phyloP scores from a whole-genome alignment of 2,329 filamentous ascomycete genomes.

The Thelonectria blattea region DNA sequence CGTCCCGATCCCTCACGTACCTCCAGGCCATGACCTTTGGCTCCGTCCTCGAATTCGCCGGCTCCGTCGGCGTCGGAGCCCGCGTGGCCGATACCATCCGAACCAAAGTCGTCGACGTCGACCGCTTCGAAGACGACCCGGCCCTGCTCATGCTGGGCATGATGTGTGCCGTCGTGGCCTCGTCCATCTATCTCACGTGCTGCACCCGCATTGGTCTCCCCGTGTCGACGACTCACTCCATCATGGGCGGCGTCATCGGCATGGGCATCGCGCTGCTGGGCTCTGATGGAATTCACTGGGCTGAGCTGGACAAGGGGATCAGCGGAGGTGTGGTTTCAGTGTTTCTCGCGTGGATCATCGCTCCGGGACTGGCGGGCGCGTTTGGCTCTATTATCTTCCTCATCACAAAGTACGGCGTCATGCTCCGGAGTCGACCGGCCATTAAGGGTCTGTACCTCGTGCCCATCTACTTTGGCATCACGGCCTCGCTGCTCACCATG shows the following conservation, averaged over 20 bases:
- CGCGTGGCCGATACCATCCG: slow-evolving; percentile 68
- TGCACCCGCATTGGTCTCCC: slow-evolving; percentile 61
- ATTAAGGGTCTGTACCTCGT: slow-evolving; percentile 58
- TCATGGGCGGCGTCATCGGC: slow-evolving; percentile 65
- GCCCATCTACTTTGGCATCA: slow-evolving; percentile 64
- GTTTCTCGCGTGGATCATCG: slow-evolving; percentile 67
- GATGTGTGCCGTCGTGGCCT: slow-evolving; percentile 61
- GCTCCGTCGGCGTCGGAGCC: slow-evolving; percentile 65
- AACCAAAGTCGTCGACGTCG: slow-evolving; percentile 62
- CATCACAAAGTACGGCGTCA: slow-evolving; percentile 64
- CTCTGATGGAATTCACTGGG: slow-evolving; percentile 59
- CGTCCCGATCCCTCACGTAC: slow-evolving; percentile 69
- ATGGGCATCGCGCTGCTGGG: slow-evolving; percentile 64
- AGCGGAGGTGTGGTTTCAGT: slow-evolving; percentile 56
- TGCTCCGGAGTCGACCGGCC: slow-evolving; percentile 60
- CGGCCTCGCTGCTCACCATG: slow-evolving; percentile 61
- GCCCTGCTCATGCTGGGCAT: slow-evolving; percentile 64
- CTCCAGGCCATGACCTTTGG: slow-evolving; percentile 65
- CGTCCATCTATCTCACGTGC: slow-evolving; percentile 62
- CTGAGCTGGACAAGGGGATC: slow-evolving; percentile 49
- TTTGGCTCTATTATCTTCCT: slow-evolving; percentile 64
- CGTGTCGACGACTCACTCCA: slow-evolving; percentile 67
- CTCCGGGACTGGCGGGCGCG: slow-evolving; percentile 59
- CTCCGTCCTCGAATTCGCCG: slow-evolving; percentile 66
- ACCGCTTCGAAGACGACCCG: slow-evolving; percentile 55